Evolutionary conservation across 352 stramenopile species (phyloP), one percentile per base, ranked within the genome.

Genomic region (Globisporangium sylvaticum): DNA sequence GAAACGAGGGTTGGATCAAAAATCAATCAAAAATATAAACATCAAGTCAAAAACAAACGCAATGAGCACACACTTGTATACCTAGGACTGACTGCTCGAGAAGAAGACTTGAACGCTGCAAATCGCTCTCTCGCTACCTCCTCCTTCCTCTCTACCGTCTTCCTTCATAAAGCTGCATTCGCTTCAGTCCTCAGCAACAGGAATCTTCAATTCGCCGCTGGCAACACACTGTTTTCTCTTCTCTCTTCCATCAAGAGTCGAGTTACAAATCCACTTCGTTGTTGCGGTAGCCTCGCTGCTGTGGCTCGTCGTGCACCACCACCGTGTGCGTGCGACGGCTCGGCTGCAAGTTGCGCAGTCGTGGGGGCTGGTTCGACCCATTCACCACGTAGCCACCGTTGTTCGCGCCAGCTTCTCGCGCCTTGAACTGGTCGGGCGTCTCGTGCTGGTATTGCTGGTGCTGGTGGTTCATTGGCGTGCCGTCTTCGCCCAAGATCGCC

Each of bases 241-340:
- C 29, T 46, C 55, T 44, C 14, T 55, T 61, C 22, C 25, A 31
- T 31, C 55, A 61, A 37, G 55, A 61, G 31, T 9, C 24, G 14
- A 22, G 18, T 70, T 74, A 74, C 37, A 74, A 62, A 24, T 81
- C 74, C 34, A 84, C 79, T 60, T 87, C 79, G 68, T 87, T 78
- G 67, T 67, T 80, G 64, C 77, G 76, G 71, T 70, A 70, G 22
- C 46, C 66, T 18, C 18, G 31, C 54, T 60, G 54, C 25, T 57
- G 55, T 1, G 65, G 53, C 7, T 44, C 53, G 53, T 75, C 69
- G 57, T 75, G 69, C 37, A 75, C 69, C 18, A 75, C 69, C 14
- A 75, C 69, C 12, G 69, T 71, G 37, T 71, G 65, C 55, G 65
- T 72, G 44, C 66, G 64, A 8, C 65, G 65, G 46, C 46, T 58